Base-by-base conservation (phyloP, 208 protist species). In the Trypanosomatidae sp. region DNA sequence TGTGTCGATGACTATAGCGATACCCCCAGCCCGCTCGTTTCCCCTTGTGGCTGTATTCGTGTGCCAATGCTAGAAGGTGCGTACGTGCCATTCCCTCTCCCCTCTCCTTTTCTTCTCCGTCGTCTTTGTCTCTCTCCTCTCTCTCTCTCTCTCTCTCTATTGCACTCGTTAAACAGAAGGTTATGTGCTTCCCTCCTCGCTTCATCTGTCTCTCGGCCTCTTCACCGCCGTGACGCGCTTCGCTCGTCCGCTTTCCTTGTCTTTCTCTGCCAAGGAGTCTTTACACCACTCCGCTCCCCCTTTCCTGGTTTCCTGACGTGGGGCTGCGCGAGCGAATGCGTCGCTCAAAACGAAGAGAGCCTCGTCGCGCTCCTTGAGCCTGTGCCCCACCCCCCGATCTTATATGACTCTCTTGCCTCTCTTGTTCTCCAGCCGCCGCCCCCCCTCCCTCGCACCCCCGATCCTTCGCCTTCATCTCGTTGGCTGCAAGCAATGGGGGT, bases 101-200 rank as follows among this genome's bases (percentile, higher is more conserved):
- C 10, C 10, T 28, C 50, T 5, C 15, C 25, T 17, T 15, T n/a
- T n/a, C 53, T 67, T 39, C 33, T 36, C 33, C n/a, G 19, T 58
- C 52, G 19, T 19, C 52, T 58, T 19, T 1, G n/a, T 39, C 36
- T 39, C 36, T 39, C 36, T 5, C 19, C 52, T 3, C 3, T 4
- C n/a, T 25, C 22, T 58, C 52, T 58, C 52, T 58, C 52, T 58
- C 52, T 58, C 52, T 58, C 52, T 58, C 52, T 58, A 1, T 39
- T 5, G 36, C 36, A 39, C 36, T 39, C 36, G 36, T 39, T 39
- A 39, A 39, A 39, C 36, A 33, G 19, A 59, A 59, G 9, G 9
- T n/a, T 33, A 49, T 49, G 46, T 17, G 46, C 46, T 5, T 39
- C 1, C 36, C 36, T 39, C 3, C 36, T 39, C 36, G 36, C 36